phyloP scores from a whole-genome alignment of 257 asterid species.

The Gentiana straminea region DNA sequence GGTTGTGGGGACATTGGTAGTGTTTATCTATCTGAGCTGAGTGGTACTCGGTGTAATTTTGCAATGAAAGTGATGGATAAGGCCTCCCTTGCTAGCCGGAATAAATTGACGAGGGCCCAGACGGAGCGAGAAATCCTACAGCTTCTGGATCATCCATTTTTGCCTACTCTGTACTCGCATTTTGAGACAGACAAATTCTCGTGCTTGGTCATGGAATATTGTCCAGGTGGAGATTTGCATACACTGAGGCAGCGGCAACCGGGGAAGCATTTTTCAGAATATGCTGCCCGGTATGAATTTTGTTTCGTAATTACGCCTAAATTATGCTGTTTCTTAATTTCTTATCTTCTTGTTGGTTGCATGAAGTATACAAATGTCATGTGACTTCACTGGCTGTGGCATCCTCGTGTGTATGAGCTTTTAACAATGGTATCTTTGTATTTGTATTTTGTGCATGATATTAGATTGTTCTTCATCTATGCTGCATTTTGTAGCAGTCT shows the following conservation, averaged over 20 bases:
- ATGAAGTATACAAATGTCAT: too few species aligned
- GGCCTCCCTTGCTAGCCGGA: constrained; percentile 72
- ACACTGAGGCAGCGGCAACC: constrained; percentile 62
- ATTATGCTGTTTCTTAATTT: too few species aligned
- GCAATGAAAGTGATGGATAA: constrained; percentile 87
- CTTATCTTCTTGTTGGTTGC: too few species aligned
- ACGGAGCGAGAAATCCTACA: constrained; percentile 69
- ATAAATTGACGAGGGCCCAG: constrained; percentile 73
- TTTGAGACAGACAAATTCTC: constrained; percentile 67
- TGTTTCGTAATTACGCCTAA: not conserved
- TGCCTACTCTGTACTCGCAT: constrained; percentile 61
- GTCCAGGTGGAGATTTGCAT: constrained; percentile 77
- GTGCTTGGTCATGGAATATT: constrained; percentile 76
- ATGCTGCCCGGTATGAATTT: constrained; percentile 49
- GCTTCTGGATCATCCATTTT: constrained; percentile 69
- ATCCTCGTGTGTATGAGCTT: too few species aligned
- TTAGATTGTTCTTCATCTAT: too few species aligned
- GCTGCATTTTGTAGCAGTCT: too few species aligned
- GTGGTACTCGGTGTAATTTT: constrained; percentile 49
- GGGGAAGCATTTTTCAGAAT: constrained; percentile 63
- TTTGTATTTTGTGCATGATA: too few species aligned
- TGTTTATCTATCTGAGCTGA: constrained; percentile 66
- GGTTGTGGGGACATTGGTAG: constrained; percentile 91
- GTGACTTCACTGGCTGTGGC: too few species aligned
- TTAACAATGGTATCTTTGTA: too few species aligned